Percentiles rank a stretch among this genome's conserved stretches.
These are phyloP conservation scores for Leucocoprinus sp. DNA, from an alignment of 768 basidiomycete genomes.

Conservation along the genomic window DNA sequence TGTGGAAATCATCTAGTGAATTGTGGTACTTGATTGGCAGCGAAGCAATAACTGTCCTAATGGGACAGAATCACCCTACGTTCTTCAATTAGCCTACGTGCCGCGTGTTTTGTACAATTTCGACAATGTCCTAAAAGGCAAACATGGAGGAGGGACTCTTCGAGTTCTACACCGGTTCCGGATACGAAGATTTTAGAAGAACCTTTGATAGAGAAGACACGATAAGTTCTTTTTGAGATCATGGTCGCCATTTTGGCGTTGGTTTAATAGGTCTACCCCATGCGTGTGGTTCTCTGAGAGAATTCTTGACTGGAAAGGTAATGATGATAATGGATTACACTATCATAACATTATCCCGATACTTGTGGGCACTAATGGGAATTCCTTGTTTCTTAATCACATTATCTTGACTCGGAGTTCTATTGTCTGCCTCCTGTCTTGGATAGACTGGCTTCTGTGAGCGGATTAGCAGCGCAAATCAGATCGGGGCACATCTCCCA, in stretches of 20 bases:
- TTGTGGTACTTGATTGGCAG: not conserved
- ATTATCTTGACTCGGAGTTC: not conserved
- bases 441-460: not conserved
- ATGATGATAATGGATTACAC: conserved; percentile 3
- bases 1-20: not conserved
- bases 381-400: too few species aligned
- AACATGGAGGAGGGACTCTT: not conserved
- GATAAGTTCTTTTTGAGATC: not conserved
- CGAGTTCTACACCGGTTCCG: not conserved
- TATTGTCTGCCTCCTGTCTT: not conserved
- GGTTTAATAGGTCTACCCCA: not conserved
- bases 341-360: conserved; percentile 19
- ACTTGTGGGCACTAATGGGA: too few species aligned
- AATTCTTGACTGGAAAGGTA: conserved; percentile 6
- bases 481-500: not conserved
- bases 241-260: not conserved
- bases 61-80: not conserved
- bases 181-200: conserved; percentile 5
- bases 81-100: conserved; percentile 8
- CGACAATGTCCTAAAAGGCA: not conserved
- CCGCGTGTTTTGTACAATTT: conserved; percentile 3
- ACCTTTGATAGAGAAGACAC: conserved; percentile 1
- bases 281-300: not conserved
- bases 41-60: conserved; percentile 3
- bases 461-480: not conserved